Base-by-base conservation (phyloP, 352 stramenopile genomes). In the Phytophthora constricta region DNA sequence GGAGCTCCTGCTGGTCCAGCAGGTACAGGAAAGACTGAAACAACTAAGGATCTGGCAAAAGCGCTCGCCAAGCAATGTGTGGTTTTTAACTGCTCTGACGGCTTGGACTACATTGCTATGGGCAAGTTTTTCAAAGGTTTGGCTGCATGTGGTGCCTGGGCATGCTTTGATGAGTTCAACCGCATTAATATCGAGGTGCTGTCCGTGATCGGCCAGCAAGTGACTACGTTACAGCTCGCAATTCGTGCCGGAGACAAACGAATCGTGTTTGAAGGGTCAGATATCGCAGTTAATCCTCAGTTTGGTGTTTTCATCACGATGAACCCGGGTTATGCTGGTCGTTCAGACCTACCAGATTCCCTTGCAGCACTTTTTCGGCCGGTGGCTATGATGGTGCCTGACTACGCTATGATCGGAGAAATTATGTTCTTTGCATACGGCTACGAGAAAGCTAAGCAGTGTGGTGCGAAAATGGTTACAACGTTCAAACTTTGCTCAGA, bases 351-450 rank as follows among this genome's bases (percentile, higher is more conserved):
- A 10, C 96, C 96, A 0, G 96, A 99, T 67, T 99, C 98, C 16
- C 79, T 99, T 4, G 95, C 97, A 31, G 96, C 95, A 9, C 66
- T 98, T 2, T 98, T 99, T 62, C 86, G 96, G 20, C 96, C 96
- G 0, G 96, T 99, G 23, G 96, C 96, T 4, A 99, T 99, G 96
- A 99, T 99, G 96, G 95, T 98, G 19, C 95, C 95, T 0, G 94
- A 98, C 70, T 98, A 98, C 61, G 93, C 90, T 5, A 92, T 98
- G 67, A 98, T 98, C 52, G 95, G 92, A 34, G 95, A 98, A 65
- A 98, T 98, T 73, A 98, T 98, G 93, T 95, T 98, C 41, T 98
- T 98, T 58, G 91, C 89, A 5, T 98, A 97, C 49, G 95, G 95
- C 5, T 98, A 98, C 61, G 87, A 96, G 53, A 95, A 98, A 37